Evolutionary conservation across 2,329 filamentous ascomycete genomes (phyloP), one percentile per base, ranked within the genome.

Genomic region (Aspergillus thermomutatus): DNA sequence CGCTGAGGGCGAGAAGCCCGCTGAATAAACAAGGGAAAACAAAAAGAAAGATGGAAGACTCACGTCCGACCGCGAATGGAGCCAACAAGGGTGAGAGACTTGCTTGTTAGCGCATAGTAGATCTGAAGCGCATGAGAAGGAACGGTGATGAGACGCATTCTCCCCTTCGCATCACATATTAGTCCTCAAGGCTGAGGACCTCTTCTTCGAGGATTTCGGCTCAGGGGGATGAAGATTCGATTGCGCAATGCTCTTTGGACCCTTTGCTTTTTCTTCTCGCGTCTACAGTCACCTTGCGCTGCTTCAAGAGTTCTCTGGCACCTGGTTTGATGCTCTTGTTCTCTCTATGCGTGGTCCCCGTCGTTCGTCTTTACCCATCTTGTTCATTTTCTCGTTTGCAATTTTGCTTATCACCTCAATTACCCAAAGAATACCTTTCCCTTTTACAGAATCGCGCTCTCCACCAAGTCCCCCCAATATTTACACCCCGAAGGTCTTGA

Each of bases 1-100:
- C 51, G 64, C 68, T 49, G 72, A 74, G 63, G 75, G 66, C 52
- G 74, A 77, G 60, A 77, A 78, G 72, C 69, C 75, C 64, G 69
- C 75, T 58, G 76, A 78, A 70, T 77, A 77, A 74, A 72, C 62
- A 62, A 67, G 58, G 14, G 25, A 46, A 43, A 43, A 43, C 8
- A 43, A 9, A 19, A 43, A 46, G 23, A 46, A 37, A 66, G 66
- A 72, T 68, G 67, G 68, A 67, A 66, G 69, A 69, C 65, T 67
- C 67, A 53, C 64, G 69, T 68, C 65, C 63, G 54, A 50, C 48
- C 61, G 51, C 43, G 54, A 54, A 57, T 63, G 56, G 41, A 41
- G 53, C 51, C 19, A 31, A 46, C 37, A 50, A 37, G 53, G 58
- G 48, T 52, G 51, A 54, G 59, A 52, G 49, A 28, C 53, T 56